phyloP scores from a whole-genome alignment of 2,329 filamentous ascomycete species.

The Aulographum hederae region DNA sequence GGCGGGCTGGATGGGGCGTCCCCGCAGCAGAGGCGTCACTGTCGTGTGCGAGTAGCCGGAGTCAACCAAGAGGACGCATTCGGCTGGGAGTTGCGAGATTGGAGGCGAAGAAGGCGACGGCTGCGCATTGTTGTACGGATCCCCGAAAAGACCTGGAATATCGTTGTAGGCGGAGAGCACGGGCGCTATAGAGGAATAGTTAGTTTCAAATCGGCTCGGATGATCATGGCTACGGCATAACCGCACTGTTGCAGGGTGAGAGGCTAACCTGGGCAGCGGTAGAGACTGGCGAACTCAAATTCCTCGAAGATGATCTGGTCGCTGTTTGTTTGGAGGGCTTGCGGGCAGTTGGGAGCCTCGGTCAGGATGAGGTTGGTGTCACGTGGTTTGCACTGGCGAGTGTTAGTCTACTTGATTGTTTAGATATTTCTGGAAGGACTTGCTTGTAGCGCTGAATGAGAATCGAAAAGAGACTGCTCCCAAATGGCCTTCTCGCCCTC shows the following conservation, averaged over 20 bases:
- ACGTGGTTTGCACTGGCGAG: constrained; percentile 49
- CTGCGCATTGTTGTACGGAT: constrained; percentile 24
- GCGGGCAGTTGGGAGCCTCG: constrained; percentile 70
- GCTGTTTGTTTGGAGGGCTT: constrained; percentile 68
- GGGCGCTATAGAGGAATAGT: constrained; percentile 37
- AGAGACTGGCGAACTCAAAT: constrained; percentile 80
- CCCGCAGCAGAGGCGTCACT: constrained; percentile 68
- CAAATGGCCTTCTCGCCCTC: constrained; percentile 90
- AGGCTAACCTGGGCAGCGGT: constrained; percentile 49
- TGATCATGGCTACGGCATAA: too few relatives aligned
- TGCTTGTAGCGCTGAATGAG: constrained; percentile 39
- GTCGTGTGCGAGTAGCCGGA: constrained; percentile 88
- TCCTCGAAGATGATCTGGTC: constrained; percentile 98
- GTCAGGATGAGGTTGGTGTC: constrained; percentile 73
- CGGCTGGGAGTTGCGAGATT: constrained; percentile 36
- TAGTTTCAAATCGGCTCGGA: constrained; percentile 1
- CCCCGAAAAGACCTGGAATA: constrained; percentile 48
- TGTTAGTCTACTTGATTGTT: too few relatives aligned
- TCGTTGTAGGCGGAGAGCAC: constrained; percentile 71
- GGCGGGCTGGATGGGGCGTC: constrained; percentile 61
- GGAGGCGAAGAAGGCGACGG: constrained; percentile 24
- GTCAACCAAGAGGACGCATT: constrained; percentile 77
- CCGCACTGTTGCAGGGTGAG: constrained; percentile 2
- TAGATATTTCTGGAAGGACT: constrained; percentile 7
- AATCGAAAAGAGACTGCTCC: constrained; percentile 71